phyloP scores from a whole-genome alignment of 306 rosid genomes.

The Alnus glutinosa region DNA sequence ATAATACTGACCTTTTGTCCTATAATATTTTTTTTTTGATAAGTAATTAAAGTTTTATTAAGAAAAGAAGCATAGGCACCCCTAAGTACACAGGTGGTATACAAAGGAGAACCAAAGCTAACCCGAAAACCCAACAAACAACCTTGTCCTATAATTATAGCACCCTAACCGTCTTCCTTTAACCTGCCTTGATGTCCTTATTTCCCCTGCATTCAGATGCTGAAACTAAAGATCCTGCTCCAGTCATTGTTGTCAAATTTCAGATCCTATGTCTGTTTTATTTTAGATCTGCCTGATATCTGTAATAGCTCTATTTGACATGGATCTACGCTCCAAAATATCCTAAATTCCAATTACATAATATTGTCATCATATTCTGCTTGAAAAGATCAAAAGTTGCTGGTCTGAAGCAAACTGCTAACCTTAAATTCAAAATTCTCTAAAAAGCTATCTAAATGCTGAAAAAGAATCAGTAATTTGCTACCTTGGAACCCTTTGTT shows the following conservation, averaged over 20 bases:
- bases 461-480: background rate
- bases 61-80: too few species aligned
- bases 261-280: background rate
- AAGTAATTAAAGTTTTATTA: too few species aligned
- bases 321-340: background rate
- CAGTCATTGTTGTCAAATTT: background rate
- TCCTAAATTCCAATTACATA: too few species aligned
- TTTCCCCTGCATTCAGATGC: background rate
- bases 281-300: background rate
- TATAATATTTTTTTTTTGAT: too few species aligned
- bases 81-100: too few species aligned
- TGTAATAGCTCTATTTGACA: background rate
- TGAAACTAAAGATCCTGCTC: background rate
- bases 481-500: background rate
- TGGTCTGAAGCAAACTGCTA: background rate
- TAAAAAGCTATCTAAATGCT: background rate
- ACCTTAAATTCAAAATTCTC: background rate
- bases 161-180: background rate
- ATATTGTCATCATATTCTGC: background rate
- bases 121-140: too few species aligned
- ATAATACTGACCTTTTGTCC: background rate
- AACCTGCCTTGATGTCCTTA: background rate
- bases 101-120: too few species aligned
- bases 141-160: background rate
- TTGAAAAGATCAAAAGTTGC: background rate